Conservation (phyloP, 495 filamentous ascomycete genomes). For the Friedmanniomyces endolithicus region DNA sequence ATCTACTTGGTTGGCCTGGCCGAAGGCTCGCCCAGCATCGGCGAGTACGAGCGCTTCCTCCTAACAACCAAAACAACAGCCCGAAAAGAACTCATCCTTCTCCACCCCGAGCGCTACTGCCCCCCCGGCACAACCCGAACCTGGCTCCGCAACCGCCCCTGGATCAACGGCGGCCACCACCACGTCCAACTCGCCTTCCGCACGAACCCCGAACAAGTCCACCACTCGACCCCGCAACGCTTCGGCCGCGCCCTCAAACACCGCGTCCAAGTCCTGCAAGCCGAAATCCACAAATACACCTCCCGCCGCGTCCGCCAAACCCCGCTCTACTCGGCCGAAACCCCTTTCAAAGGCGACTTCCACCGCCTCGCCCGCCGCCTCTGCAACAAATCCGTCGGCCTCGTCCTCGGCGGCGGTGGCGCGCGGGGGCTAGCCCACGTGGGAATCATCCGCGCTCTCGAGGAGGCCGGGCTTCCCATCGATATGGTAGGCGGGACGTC, state of each 20-base stretch:
- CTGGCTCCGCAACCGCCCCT: conserved; percentile 88
- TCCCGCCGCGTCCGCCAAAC: conserved; percentile 73
- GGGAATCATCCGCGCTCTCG: conserved; percentile 85
- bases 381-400: conserved; percentile 85
- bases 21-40: conserved; percentile 77
- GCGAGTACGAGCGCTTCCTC: conserved; percentile 91
- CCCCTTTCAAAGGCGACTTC: conserved; percentile 91
- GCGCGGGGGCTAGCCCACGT: conserved; percentile 84
- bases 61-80: conserved; percentile 96
- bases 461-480: conserved; percentile 92
- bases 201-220: conserved; percentile 60
- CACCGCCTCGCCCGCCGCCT: conserved; percentile 82
- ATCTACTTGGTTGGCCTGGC: conserved; percentile 86
- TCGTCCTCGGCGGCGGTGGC: conserved; percentile 88
- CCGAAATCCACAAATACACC: conserved; percentile 95
- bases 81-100: conserved; percentile 82
- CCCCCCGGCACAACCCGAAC: conserved; percentile 66
- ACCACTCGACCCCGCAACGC: conserved; percentile 63
- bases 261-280: conserved; percentile 84
- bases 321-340: conserved; percentile 79
- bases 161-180: conserved; percentile 98
- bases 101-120: conserved; percentile 86
- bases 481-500: conserved; percentile 94
- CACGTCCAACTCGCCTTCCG: conserved; percentile 94
- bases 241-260: conserved; percentile 82